Evolutionary conservation across 208 protist genomes (phyloP).

Genomic region (Leishmania turanica): DNA sequence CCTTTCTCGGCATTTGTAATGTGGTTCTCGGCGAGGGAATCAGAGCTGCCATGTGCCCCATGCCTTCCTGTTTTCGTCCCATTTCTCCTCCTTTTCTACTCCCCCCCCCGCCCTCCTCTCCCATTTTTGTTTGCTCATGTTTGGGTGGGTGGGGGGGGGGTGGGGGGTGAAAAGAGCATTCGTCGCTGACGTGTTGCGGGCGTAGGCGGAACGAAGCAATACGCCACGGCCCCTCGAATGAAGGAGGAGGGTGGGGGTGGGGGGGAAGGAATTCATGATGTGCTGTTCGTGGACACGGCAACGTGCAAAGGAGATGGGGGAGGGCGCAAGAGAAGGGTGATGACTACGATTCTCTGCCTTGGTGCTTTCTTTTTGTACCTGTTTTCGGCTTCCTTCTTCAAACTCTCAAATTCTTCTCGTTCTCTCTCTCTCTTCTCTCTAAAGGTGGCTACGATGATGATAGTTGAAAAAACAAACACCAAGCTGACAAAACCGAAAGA

Average conservation of each 20-base stretch:
- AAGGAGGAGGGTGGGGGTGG: neutral
- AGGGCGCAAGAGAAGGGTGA: neutral
- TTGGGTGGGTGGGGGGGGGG: neutral
- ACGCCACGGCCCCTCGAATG: neutral
- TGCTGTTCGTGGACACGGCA: neutral
- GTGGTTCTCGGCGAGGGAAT: neutral
- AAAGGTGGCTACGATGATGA: neutral
- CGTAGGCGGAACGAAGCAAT: neutral
- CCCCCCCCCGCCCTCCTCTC: neutral
- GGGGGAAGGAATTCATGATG: neutral
- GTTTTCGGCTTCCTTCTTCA: neutral
- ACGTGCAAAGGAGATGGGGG: neutral
- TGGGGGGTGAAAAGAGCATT: neutral
- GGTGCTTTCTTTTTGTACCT: neutral
- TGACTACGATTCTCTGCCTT: neutral
- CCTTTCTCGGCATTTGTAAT: neutral
- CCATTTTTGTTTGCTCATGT: neutral
- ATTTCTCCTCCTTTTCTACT: neutral
- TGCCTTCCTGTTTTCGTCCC: neutral
- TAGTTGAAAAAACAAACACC: neutral
- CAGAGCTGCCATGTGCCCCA: neutral
- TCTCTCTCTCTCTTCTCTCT: neutral
- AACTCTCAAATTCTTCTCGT: neutral
- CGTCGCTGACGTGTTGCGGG: neutral
- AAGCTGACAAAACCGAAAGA: neutral